These are phyloP conservation scores for Bruguiera sexangula DNA, from an alignment of 345 rosid species.

Conservation along the genomic window DNA sequence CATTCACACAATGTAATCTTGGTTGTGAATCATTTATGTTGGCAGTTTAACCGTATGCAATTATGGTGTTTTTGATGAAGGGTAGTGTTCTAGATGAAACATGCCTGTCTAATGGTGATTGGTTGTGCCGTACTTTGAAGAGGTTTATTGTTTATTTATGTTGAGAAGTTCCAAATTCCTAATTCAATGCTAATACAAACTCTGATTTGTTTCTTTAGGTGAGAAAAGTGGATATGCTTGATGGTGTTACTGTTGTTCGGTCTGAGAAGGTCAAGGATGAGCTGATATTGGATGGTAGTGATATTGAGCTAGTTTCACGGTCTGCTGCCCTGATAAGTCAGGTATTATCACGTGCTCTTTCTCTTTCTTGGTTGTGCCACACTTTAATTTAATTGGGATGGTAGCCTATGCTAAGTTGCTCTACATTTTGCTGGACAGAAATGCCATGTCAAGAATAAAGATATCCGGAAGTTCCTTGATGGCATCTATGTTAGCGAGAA, in stretches of 20 bases:
- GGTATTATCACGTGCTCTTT: slow-evolving; percentile 16
- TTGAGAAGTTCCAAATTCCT: background rate
- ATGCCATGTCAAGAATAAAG: slow-evolving; percentile 70
- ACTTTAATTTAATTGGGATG: background rate
- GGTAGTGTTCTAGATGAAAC: too few relatives aligned
- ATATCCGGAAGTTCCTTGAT: slow-evolving; percentile 63
- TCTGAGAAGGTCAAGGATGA: slow-evolving; percentile 55
- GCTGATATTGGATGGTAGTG: slow-evolving; percentile 42
- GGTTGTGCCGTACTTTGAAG: background rate
- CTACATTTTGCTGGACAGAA: slow-evolving; percentile 35
- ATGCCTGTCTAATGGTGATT: too few relatives aligned
- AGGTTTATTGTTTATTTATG: background rate
- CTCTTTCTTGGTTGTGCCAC: background rate
- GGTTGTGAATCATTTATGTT: too few relatives aligned
- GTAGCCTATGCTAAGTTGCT: background rate
- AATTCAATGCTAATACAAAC: background rate
- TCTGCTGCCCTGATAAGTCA: slow-evolving; percentile 51
- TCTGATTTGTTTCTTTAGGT: slow-evolving; percentile 19
- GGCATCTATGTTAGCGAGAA: slow-evolving; percentile 67
- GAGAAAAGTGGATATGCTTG: slow-evolving; percentile 49
- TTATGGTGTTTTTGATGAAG: too few relatives aligned
- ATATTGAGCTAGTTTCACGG: slow-evolving; percentile 44
- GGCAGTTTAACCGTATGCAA: too few relatives aligned
- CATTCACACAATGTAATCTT: too few relatives aligned
- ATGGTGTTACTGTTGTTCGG: slow-evolving; percentile 40